Evolutionary conservation across 805 yeast genomes (phyloP).

Genomic region (Saccharomycopsis olivae): DNA sequence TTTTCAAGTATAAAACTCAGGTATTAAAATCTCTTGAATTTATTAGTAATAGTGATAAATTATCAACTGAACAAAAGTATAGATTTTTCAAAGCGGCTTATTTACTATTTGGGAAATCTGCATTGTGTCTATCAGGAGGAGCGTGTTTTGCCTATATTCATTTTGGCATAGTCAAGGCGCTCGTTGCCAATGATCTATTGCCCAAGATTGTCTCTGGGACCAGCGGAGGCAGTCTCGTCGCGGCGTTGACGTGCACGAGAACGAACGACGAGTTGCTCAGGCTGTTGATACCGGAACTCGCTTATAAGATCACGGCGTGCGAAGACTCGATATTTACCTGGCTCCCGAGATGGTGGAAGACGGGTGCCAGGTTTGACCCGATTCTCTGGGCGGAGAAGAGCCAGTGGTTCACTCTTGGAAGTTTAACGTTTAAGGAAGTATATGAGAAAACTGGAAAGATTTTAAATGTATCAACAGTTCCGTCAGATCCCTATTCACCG

Average conservation of each 20-base stretch:
- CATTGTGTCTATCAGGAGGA: conserved; percentile 68
- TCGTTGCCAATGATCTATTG: conserved; percentile 52
- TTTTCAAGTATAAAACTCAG: conserved; percentile 43
- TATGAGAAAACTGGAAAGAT: conserved; percentile 58
- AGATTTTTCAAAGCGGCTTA: conserved; percentile 45
- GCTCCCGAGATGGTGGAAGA: conserved; percentile 54
- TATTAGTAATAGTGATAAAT: conserved; percentile 29
- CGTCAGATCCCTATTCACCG: conserved; percentile 75
- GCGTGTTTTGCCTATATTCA: conserved; percentile 72
- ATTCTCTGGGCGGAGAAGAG: conserved; percentile 62
- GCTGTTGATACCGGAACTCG: conserved; percentile 49
- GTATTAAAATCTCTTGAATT: conserved; percentile 38
- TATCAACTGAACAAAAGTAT: conserved; percentile 34
- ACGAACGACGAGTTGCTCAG: conserved; percentile 53
- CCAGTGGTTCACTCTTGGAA: conserved; percentile 63
- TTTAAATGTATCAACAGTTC: conserved; percentile 67
- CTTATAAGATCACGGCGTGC: conserved; percentile 58
- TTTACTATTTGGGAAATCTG: conserved; percentile 61
- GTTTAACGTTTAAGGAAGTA: conserved; percentile 62
- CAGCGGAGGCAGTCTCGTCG: conserved; percentile 72
- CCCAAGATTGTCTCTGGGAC: conserved; percentile 71
- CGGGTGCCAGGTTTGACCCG: conserved; percentile 74
- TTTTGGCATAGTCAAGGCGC: conserved; percentile 64
- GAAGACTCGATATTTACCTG: conserved; percentile 51
- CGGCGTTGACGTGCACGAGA: conserved; percentile 60